Evolutionary conservation across 331 rosid species (phyloP).

Genomic region (Arachis monticola): DNA sequence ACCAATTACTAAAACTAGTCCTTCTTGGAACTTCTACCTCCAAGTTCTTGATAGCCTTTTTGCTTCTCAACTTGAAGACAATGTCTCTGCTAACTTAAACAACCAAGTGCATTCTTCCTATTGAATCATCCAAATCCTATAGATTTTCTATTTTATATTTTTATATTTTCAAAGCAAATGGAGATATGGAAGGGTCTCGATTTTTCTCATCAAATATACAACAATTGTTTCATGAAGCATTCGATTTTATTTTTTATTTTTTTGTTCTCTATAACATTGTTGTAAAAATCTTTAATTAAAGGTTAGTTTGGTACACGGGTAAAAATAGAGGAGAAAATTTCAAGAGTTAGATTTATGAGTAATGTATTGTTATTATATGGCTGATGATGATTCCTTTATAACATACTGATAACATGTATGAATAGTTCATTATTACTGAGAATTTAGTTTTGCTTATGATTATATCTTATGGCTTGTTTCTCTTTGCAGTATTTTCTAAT

Average conservation of each 20-base stretch:
- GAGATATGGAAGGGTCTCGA: neutral
- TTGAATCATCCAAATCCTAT: neutral
- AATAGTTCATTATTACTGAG: neutral
- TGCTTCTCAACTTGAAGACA: neutral
- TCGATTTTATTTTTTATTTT: neutral
- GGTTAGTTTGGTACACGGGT: too few species aligned
- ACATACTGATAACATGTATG: neutral
- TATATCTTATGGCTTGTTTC: too few species aligned
- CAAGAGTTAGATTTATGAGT: too few species aligned
- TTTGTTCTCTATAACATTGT: neutral
- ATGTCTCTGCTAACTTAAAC: neutral
- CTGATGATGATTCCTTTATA: neutral
- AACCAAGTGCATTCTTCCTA: neutral
- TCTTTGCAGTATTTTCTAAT: too few species aligned
- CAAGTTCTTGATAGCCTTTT: constrained; percentile 22
- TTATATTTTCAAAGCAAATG: neutral
- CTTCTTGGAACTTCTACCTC: constrained; percentile 38
- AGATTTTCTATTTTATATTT: too few species aligned
- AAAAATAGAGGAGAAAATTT: too few species aligned
- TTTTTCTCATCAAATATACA: neutral
- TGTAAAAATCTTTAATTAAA: neutral
- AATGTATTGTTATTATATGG: neutral
- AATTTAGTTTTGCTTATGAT: neutral
- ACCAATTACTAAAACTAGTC: constrained; percentile 26
- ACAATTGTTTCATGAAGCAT: neutral